Evolutionary conservation across 1,139 yeast species (phyloP).

Genomic region (Suhomyces maxii): DNA sequence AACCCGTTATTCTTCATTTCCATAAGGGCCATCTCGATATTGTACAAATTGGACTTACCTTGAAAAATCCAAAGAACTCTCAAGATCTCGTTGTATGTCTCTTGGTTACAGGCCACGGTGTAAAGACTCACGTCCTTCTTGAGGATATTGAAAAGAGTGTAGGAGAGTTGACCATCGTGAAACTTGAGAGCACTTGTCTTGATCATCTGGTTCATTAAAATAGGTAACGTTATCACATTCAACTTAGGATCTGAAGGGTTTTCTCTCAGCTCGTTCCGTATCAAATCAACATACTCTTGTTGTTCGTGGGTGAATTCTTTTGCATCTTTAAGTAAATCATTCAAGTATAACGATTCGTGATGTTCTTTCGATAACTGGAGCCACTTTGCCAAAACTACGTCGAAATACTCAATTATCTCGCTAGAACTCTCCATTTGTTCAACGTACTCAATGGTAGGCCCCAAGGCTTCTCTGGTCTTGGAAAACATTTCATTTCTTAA

Average conservation of each 20-base stretch:
- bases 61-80: conserved; percentile 39
- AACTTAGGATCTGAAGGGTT: conserved; percentile 27
- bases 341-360: conserved; percentile 12
- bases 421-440: conserved; percentile 12
- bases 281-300: conserved; percentile 17
- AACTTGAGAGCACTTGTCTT: conserved; percentile 26
- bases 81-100: conserved; percentile 43
- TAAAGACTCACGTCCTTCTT: conserved; percentile 36
- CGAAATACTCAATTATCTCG: conserved; percentile 20
- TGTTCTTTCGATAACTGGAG: conserved; percentile 2
- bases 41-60: conserved; percentile 39
- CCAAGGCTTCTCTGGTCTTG: conserved; percentile 22
- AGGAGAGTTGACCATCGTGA: conserved; percentile 38
- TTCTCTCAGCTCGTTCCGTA: conserved; percentile 15
- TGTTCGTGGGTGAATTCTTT: conserved; percentile 18
- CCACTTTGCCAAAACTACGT: conserved; percentile 18
- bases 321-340: conserved; percentile 15
- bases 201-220: conserved; percentile 35
- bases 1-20: conserved; percentile 49
- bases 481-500: conserved; percentile 19
- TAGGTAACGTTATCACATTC: conserved; percentile 40
- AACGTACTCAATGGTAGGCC: conserved; percentile 27
- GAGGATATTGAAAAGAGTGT: conserved; percentile 36
- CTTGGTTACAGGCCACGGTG: conserved; percentile 42
- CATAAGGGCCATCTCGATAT: conserved; percentile 32